Base-by-base conservation (phyloP, 768 basidiomycete genomes). In the Leucogyrophana mollusca region DNA sequence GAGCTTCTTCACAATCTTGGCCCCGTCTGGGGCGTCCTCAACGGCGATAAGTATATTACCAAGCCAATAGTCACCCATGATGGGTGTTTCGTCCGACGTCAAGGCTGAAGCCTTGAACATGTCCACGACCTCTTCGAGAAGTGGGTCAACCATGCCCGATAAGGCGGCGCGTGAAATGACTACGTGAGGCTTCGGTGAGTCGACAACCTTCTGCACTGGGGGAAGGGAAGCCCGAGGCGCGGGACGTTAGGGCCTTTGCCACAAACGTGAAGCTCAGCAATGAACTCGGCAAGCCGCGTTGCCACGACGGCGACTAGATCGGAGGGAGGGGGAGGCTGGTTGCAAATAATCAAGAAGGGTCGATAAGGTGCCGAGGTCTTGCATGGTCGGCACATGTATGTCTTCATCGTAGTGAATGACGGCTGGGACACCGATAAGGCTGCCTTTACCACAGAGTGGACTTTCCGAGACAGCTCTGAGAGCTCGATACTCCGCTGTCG, bases 11-110 rank as follows among this genome's bases (percentile, higher is more conserved):
- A 37, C 6, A 37, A 16, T 21, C 16, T 37, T 37, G 16, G 9
- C 6, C 8, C 35, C 35, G n/a, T 37, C 35, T 9, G 35, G n/a
- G 20, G 7, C 20, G 7, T 37, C 35, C n/a, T 37, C 16, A n/a
- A 37, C 20, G 35, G 6, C 35, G 35, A 37, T 21, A 9, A 37
- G 20, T 7, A 37, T 37, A 37, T 37, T 37, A 7, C 35, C 35
- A 37, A 37, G 35, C 35, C 35, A 37, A 37, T 16, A 37, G n/a
- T 37, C 35, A 7, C 35, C 35, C 35, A 37, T 37, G 7, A 37
- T 37, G 20, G 16, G 35, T 7, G 35, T 37, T 8, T 37, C 35
- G 9, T 37, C 35, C 9, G 16, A 16, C 9, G 35, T 37, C n/a
- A 8, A 6, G n/a, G 35, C 35, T 37, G 6, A 6, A 6, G n/a